phyloP scores from a whole-genome alignment of 2,329 filamentous ascomycete species.

The Alternaria sp. region DNA sequence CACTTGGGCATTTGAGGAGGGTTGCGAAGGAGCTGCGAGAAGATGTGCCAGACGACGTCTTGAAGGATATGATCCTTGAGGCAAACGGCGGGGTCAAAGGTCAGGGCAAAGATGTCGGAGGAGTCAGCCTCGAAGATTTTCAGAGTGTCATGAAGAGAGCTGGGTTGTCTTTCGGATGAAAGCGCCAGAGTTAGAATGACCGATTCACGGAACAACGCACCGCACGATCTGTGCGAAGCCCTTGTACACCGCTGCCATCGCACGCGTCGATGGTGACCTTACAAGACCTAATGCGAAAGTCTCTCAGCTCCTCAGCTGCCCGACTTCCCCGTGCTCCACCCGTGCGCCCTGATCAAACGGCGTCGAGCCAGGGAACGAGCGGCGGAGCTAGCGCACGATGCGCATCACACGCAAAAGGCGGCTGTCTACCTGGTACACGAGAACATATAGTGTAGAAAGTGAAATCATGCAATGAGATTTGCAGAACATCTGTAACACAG shows the following conservation, averaged over 20 bases:
- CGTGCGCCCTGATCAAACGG: not conserved
- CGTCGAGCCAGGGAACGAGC: not conserved
- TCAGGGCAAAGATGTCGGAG: conserved; percentile 65
- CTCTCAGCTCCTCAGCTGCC: not conserved
- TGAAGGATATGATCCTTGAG: conserved; percentile 94
- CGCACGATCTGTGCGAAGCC: not conserved
- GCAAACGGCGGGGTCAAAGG: conserved; percentile 77
- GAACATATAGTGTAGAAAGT: not conserved
- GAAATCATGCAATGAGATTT: not conserved
- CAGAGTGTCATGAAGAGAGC: conserved; percentile 85
- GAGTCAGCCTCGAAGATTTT: conserved; percentile 82
- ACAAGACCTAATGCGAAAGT: not conserved
- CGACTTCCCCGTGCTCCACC: not conserved
- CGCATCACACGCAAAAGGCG: not conserved
- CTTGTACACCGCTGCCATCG: not conserved
- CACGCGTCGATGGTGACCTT: not conserved
- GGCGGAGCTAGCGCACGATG: not conserved
- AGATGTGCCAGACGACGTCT: conserved; percentile 79
- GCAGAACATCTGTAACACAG: not conserved
- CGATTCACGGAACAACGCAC: not conserved
- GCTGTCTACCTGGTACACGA: not conserved
- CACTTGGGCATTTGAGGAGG: conserved; percentile 76
- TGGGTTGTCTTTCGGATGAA: conserved; percentile 76
- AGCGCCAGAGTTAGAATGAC: not conserved
- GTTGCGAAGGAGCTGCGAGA: conserved; percentile 85